Conservation (phyloP, 345 rosid genomes). For the Aquilaria sinensis region DNA sequence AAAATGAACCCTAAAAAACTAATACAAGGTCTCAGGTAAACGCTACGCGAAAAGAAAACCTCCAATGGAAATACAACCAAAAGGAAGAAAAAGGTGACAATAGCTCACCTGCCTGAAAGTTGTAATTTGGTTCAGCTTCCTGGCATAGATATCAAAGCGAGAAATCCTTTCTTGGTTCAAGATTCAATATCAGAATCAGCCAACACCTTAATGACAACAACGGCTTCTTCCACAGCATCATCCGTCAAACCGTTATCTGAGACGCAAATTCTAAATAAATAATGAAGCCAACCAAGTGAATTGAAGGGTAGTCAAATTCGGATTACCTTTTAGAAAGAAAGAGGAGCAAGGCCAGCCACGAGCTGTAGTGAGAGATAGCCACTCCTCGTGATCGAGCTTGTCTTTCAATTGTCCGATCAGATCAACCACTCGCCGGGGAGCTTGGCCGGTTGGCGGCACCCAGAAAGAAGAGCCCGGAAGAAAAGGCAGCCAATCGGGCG, state of each 20-base stretch:
- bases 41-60: too few species aligned
- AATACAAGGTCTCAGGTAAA: too few species aligned
- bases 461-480: slow-evolving; percentile 43
- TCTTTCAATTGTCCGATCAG: slow-evolving; percentile 16
- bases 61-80: too few species aligned
- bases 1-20: too few species aligned
- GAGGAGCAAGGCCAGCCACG: slow-evolving; percentile 35
- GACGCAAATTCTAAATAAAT: slow-evolving; percentile 3
- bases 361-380: slow-evolving; percentile 22
- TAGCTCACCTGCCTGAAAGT: too few species aligned
- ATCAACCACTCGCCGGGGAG: slow-evolving; percentile 12
- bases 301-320: not conserved
- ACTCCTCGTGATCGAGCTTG: slow-evolving; percentile 21
- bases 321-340: slow-evolving; percentile 20
- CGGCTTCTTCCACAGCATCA: slow-evolving; percentile 6
- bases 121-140: too few species aligned
- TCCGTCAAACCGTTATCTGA: not conserved
- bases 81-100: too few species aligned
- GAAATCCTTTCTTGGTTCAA: not conserved
- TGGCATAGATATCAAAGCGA: too few species aligned
- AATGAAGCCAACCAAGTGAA: not conserved
- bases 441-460: slow-evolving; percentile 28
- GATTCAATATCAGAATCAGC: slow-evolving; percentile 1
- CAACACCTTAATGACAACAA: not conserved
- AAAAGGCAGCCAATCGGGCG: slow-evolving; percentile 56